These are phyloP conservation scores for Yamadazyma endophytica DNA, from an alignment of 805 yeast genomes.

Conservation along the genomic window DNA sequence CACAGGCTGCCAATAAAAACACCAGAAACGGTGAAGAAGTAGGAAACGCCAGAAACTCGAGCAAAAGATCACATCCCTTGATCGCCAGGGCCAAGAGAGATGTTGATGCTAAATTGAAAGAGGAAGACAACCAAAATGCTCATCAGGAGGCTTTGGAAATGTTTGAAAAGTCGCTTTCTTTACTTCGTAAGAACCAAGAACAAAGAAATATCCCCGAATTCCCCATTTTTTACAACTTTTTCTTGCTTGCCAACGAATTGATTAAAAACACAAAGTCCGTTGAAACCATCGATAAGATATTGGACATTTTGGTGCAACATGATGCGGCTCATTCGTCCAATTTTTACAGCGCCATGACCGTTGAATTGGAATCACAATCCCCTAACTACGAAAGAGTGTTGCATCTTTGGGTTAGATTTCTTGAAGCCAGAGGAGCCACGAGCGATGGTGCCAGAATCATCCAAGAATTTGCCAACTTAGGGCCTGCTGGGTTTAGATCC, in stretches of 20 bases:
- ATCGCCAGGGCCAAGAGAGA: no score
- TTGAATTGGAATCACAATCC: constrained; percentile 14
- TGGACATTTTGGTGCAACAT: constrained; percentile 25
- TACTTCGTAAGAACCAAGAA: constrained; percentile 33
- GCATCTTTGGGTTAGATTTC: constrained; percentile 28
- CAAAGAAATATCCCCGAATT: constrained; percentile 28
- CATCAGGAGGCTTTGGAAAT: no score
- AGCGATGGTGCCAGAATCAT: constrained; percentile 13
- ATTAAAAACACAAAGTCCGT: no score
- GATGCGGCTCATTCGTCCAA: constrained; percentile 32
- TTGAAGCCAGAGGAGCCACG: constrained; percentile 19
- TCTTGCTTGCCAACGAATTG: constrained; percentile 6
- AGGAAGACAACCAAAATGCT: no score
- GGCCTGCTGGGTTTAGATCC: constrained; percentile 4
- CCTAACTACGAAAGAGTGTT: constrained; percentile 21
- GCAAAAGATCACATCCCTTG: no score
- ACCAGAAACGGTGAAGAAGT: no score
- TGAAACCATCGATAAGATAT: constrained; percentile 14
- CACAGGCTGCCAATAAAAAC: no score
- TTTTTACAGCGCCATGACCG: constrained; percentile 19
- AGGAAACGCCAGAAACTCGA: no score
- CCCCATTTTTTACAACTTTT: constrained; percentile 19
- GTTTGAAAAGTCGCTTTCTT: constrained; percentile 37
- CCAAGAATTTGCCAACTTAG: constrained; percentile 2
- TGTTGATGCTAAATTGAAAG: no score